These are phyloP conservation scores for Phylloporus sp. DNA, from an alignment of 768 basidiomycete genomes.

Conservation along the genomic window DNA sequence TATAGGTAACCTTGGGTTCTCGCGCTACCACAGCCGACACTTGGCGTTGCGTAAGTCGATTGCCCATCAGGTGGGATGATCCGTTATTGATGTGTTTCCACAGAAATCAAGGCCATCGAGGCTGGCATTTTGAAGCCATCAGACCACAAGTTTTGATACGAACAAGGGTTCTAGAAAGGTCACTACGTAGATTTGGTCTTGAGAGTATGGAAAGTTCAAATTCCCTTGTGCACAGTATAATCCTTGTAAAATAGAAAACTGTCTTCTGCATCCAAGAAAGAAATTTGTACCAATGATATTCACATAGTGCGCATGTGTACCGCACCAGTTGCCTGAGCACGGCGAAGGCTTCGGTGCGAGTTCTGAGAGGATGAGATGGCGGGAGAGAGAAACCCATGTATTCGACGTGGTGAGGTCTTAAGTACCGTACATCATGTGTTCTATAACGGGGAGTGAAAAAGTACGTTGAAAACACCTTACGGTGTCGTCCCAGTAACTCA, in stretches of 20 bases:
- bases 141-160: constrained; percentile 17
- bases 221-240: no score
- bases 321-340: no score
- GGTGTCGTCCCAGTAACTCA: neutral
- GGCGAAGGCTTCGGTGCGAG: no score
- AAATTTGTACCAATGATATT: neutral
- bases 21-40: constrained; percentile 31
- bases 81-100: neutral
- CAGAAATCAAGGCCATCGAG: constrained; percentile 32
- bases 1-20: constrained; percentile 20
- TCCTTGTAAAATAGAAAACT: no score
- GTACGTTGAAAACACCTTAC: neutral
- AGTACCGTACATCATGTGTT: no score
- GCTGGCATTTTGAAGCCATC: constrained; percentile 23
- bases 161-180: neutral
- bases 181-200: neutral
- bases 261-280: no score
- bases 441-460: no score
- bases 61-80: neutral
- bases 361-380: no score
- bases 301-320: neutral
- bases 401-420: no score
- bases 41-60: constrained; percentile 28
- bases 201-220: no score
- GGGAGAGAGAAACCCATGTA: no score